Evolutionary conservation across 1,139 yeast species (phyloP), one percentile per base, ranked within the genome.

Genomic region (Blastobotrys persicus): DNA sequence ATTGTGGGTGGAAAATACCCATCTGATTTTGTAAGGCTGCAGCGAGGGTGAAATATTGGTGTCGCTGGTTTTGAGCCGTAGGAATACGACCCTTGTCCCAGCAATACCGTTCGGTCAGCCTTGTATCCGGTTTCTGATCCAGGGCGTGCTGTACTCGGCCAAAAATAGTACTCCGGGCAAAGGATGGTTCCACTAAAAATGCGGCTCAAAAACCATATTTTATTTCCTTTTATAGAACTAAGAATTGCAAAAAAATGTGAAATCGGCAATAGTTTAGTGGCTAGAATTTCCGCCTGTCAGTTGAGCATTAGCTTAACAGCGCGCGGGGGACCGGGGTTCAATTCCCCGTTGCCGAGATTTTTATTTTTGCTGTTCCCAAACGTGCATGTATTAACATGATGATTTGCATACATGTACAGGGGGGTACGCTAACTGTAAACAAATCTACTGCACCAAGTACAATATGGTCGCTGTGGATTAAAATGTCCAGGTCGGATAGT

Each of bases 271-370:
- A 63, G 68, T 64, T 63, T 63, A 64, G 67, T 64, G 68, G 68
- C 66, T 61, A 64, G 68, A 63, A 63, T 63, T 58, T 59, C 67
- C 67, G 67, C 67, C 66, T 63, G 67, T 63, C 66, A 58, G 55
- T 47, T 50, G 42, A 23, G 26, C 16, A 37, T 16, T 35, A 19
- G 43, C 28, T 34, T 41, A 42, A 48, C 65, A 61, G 57, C 77
- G 76, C 81, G 77, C 74, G 81, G 81, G 74, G 74, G 81, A 77
- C 81, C 81, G 80, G 81, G 81, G 81, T 77, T 77, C 81, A 75
- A 77, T 77, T 77, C 81, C 81, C 81, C 80, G 81, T 77, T 80
- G 77, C 80, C 80, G 81, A 77, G 81, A 59, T 64, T 55, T 59
- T 49, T 50, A 49, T 48, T 41, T 19, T 39, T 26, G 2, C 14